Percentiles rank a stretch among this genome's conserved stretches.
These are phyloP conservation scores for Pestalotiopsis sp. DNA, from an alignment of 2,329 filamentous ascomycete genomes.

Conservation along the genomic window DNA sequence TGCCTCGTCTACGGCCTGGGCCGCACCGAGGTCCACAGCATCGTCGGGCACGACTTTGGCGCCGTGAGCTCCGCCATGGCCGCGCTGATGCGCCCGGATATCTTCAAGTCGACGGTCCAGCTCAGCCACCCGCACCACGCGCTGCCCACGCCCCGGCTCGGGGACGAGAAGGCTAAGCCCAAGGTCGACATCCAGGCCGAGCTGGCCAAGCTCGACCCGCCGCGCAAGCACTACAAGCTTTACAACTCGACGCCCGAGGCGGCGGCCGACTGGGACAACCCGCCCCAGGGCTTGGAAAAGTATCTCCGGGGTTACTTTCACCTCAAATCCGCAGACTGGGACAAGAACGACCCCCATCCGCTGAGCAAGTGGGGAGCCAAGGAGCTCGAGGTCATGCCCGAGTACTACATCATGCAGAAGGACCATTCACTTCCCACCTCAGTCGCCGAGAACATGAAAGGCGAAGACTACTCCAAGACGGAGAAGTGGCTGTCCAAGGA, in stretches of 20 bases:
- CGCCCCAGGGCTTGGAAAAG: slow-evolving; percentile 43
- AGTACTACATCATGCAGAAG: slow-evolving; percentile 70
- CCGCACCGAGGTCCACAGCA: slow-evolving; percentile 57
- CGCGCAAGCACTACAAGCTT: slow-evolving; percentile 71
- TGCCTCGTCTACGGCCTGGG: slow-evolving; percentile 63
- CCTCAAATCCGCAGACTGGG: slow-evolving; percentile 67
- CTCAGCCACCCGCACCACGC: slow-evolving; percentile 69
- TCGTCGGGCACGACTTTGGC: slow-evolving; percentile 71
- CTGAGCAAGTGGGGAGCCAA: slow-evolving; percentile 58
- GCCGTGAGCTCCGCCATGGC: slow-evolving; percentile 61
- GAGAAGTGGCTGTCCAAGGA: slow-evolving; percentile 59
- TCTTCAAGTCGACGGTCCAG: slow-evolving; percentile 63
- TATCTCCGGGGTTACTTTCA: slow-evolving; percentile 71
- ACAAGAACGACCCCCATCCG: slow-evolving; percentile 53
- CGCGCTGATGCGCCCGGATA: slow-evolving; percentile 64
- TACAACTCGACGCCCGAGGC: slow-evolving; percentile 59
- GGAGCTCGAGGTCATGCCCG: slow-evolving; percentile 61
- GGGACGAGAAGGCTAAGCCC: slow-evolving; percentile 16
- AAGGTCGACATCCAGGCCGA: slow-evolving; percentile 54
- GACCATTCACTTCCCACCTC: slow-evolving; percentile 60
- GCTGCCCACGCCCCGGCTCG: slow-evolving; percentile 48
- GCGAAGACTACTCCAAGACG: slow-evolving; percentile 45
- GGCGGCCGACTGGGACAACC: slow-evolving; percentile 45
- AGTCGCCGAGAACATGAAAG: slow-evolving; percentile 56
- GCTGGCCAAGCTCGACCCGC: slow-evolving; percentile 55